These are phyloP conservation scores for Pterocarpus macrocarpus DNA, from an alignment of 306 rosid species.

Conservation along the genomic window DNA sequence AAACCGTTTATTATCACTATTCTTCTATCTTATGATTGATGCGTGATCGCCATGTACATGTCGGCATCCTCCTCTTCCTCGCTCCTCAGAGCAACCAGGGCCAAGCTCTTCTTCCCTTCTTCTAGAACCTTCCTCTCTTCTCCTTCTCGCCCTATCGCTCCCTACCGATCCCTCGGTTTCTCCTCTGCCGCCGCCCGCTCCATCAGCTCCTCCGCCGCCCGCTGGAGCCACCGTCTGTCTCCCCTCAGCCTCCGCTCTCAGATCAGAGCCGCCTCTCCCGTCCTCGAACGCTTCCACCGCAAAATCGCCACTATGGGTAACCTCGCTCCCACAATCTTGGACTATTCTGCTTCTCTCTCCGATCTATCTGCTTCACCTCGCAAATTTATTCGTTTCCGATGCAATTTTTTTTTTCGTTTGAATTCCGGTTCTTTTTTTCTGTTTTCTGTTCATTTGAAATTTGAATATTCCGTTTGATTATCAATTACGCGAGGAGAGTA, in stretches of 20 bases:
- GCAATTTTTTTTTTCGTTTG: background rate
- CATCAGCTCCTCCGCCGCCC: slow-evolving; percentile 53
- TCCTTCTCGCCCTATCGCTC: slow-evolving; percentile 7
- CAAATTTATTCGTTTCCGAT: background rate
- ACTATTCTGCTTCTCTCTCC: background rate
- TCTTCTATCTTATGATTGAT: background rate
- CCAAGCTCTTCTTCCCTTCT: slow-evolving; percentile 48
- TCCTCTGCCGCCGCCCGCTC: slow-evolving; percentile 56
- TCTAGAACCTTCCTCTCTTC: slow-evolving; percentile 60
- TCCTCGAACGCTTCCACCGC: slow-evolving; percentile 77
- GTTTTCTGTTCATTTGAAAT: background rate
- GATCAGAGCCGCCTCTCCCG: slow-evolving; percentile 86
- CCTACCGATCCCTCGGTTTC: slow-evolving; percentile 52
- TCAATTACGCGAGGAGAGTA: background rate
- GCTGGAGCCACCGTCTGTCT: slow-evolving; percentile 90
- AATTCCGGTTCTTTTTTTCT: background rate
- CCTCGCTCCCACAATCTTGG: slow-evolving; percentile 44
- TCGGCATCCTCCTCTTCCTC: slow-evolving; percentile 61
- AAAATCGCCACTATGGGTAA: slow-evolving; percentile 82
- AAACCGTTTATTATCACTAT: too few species aligned
- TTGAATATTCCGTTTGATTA: slow-evolving; percentile 15
- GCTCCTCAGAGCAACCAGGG: slow-evolving; percentile 76
- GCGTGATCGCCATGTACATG: slow-evolving; percentile 64
- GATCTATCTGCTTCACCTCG: slow-evolving; percentile 7
- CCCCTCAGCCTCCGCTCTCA: slow-evolving; percentile 74